Evolutionary conservation across 345 rosid species (phyloP), one percentile per base, ranked within the genome.

Genomic region (Eutrema heterophyllum): DNA sequence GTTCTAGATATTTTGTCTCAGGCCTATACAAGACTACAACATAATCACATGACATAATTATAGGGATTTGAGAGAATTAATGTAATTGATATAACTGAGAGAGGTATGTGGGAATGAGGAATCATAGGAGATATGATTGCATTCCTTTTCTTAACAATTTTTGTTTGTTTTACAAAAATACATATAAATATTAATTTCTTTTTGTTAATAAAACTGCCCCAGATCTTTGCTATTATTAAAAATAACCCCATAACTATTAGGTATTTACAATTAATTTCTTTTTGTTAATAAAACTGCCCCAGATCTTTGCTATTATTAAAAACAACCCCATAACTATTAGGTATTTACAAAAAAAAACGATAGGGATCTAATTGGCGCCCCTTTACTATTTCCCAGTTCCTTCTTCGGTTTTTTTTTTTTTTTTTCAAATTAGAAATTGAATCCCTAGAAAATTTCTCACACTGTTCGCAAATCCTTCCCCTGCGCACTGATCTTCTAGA

Each of bases 331-430:
- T 4, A 30, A 12, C 46, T 21, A 21, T 21, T 21, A 21, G 24
- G 24, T 21, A 1, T 21, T 1, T 21, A 48, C 1, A 5, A 51
- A 51, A 35, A 35, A 16, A 41, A 40, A 2, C 6, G 6, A 14
- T 30, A 33, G 36, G 21, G 56, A 73, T 63, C 70, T 41, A 81
- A 76, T 82, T 86, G 84, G 89, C 87, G 90, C 86, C 67, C 82
- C 84, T 71, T 81, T 78, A 51, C 45, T 51, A 24, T 11, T 7
- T 24, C 41, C 18, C 18, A 56, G 1, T 21, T 32, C 58, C 6
- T 14, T 67, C 72, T 58, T 67, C n/a, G 38, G 32, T 58, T 30
- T 30, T 0, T 30, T 4, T 30, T 3, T 29, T 29, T 3, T 29
- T 27, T 29, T 48, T 63, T 60, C 52, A 48, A 65, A 76, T 78